A percentile compares a stretch with the other conserved stretches of the same genome.
Conservation (phyloP, 139 green algal species). For the Desmodesmus armatus region DNA sequence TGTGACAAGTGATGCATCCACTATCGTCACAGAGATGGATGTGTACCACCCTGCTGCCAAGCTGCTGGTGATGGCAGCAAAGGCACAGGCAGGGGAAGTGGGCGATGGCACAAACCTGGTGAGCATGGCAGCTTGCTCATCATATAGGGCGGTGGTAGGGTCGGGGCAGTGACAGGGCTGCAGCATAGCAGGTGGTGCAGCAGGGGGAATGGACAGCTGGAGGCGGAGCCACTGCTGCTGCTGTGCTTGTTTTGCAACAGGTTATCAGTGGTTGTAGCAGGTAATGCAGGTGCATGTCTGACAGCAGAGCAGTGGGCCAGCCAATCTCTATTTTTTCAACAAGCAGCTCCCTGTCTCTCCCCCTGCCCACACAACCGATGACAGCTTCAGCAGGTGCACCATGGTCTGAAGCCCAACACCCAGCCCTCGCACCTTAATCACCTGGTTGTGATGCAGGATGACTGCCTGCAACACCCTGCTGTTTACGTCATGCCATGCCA, state of each 20-base stretch:
- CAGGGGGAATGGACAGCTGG: background rate
- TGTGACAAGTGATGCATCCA: conserved; percentile 96
- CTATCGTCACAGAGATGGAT: conserved; percentile 97
- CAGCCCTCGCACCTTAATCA: too few species aligned
- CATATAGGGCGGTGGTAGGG: too few species aligned
- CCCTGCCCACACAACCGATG: too few species aligned
- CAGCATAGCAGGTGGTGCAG: background rate
- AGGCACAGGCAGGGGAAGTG: conserved; percentile 96
- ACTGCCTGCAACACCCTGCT: background rate
- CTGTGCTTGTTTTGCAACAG: background rate
- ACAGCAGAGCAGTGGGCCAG: too few species aligned
- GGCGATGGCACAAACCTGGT: conserved; percentile 98
- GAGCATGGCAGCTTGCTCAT: background rate
- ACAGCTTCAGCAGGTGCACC: too few species aligned
- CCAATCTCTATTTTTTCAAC: too few species aligned
- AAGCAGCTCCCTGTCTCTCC: too few species aligned
- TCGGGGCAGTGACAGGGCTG: too few species aligned
- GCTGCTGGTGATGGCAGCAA: conserved; percentile 93
- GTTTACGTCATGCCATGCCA: background rate
- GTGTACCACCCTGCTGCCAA: conserved; percentile 97
- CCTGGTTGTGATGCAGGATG: too few species aligned
- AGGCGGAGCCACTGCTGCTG: background rate
- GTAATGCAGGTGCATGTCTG: too few species aligned
- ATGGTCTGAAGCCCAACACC: too few species aligned
- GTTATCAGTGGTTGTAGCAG: background rate